Base-by-base conservation (phyloP, 805 yeast genomes). In the Wickerhamomyces ciferrii region DNA sequence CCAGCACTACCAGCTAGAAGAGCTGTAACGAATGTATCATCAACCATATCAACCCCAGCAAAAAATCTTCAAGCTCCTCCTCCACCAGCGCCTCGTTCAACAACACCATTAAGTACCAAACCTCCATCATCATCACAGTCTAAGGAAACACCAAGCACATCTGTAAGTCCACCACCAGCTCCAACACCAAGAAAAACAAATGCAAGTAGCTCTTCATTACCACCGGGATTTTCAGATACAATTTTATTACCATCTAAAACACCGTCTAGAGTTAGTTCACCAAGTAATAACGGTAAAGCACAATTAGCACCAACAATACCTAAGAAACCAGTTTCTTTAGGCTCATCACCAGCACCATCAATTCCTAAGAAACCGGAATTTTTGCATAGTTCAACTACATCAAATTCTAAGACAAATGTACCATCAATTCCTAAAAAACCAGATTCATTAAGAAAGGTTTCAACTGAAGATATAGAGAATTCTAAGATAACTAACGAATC, bases 221-320 rank as follows among this genome's bases (percentile, higher is more conserved):
- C 73, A 25, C 74, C 73, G 8, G 72, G 73, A 0, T 67, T 62
- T 40, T 57, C 61, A 29, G 67, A 60, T 21, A 34, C 58, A 4
- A 51, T 69, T 8, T 48, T 70, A 39, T 62, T 64, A 4, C 72
- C 72, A 23, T 53, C 59, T 17, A 49, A 58, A 2, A 46, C 54
- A 14, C 58, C 56, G 36, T 53, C 47, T 29, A 48, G 49, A 40
- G 42, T 43, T 39, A 50, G 38, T 15, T 50, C 56, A 11, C 57
- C 60, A 18, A 43, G 51, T 43, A 25, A 41, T 8, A 44, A 45
- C 37, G 52, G 23, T 41, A 54, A 53, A 40, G 40, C 49, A 14
- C 29, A 48, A n/a, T 48, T 57, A 15, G 54, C 60, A 18, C 34
- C 43, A 21, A 46, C 49, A 2, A 10, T 37, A 20, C 25, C 39